Percentiles rank a stretch among this genome's conserved stretches.
Evolutionary conservation across 495 filamentous ascomycete species (phyloP).

Genomic region (Aspergillus haitiensis): DNA sequence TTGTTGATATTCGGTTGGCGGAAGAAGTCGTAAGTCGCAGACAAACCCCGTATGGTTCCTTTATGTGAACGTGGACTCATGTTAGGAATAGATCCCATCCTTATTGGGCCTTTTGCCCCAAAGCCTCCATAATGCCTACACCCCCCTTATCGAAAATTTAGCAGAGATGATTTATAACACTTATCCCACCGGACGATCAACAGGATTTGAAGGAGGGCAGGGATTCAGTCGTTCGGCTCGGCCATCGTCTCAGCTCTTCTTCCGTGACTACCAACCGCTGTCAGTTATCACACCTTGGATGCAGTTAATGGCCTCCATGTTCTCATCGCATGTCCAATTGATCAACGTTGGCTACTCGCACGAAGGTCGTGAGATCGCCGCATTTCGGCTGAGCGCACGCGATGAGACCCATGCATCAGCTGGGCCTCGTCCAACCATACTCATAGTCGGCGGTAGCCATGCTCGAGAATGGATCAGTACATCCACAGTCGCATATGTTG

Average conservation of each 20-base stretch:
- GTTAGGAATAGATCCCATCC: conserved; percentile 58
- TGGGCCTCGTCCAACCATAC: conserved; percentile 67
- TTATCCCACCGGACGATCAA: conserved; percentile 55
- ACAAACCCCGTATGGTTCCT: background rate
- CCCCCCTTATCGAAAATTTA: conserved; percentile 77
- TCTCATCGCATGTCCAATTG: conserved; percentile 71
- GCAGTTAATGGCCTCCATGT: conserved; percentile 83
- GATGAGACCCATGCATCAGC: conserved; percentile 41
- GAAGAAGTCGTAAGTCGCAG: conserved; percentile 65
- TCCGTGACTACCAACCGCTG: conserved; percentile 80
- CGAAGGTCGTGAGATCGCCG: conserved; percentile 83
- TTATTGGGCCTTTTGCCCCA: conserved; percentile 78
- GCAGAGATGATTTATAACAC: conserved; percentile 74
- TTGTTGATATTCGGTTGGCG: conserved; percentile 82
- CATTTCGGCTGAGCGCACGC: conserved; percentile 73
- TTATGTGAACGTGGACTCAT: background rate
- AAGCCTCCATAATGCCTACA: conserved; percentile 71
- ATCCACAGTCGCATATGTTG: conserved; percentile 85
- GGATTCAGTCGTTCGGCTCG: conserved; percentile 37
- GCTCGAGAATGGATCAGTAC: conserved; percentile 96
- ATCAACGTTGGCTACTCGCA: conserved; percentile 76
- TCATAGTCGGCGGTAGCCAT: conserved; percentile 83
- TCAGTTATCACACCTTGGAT: conserved; percentile 84
- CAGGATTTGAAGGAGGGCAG: conserved; percentile 30
- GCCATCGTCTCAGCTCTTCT: conserved; percentile 62